Evolutionary conservation across 2,329 filamentous ascomycete species (phyloP).

Genomic region (Hymenoscyphus fructigenus): DNA sequence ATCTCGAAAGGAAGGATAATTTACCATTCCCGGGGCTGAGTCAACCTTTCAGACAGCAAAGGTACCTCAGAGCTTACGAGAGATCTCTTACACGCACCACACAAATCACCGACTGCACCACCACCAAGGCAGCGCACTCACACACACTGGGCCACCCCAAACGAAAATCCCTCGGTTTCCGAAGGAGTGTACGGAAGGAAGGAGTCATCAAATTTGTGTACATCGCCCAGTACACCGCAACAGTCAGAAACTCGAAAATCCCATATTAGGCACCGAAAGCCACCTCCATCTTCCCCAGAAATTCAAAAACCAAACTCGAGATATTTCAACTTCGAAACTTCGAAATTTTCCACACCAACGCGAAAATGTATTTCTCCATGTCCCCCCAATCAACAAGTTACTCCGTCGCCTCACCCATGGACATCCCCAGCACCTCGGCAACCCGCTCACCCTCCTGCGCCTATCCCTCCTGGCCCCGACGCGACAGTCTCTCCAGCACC

Average conservation of each 20-base stretch:
- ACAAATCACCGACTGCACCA: neutral
- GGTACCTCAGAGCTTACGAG: neutral
- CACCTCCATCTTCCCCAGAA: too few relatives aligned
- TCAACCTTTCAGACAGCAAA: neutral
- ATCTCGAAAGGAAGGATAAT: neutral
- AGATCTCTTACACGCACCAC: neutral
- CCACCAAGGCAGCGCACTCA: neutral
- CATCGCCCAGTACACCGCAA: too few relatives aligned
- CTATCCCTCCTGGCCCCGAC: conserved; percentile 59
- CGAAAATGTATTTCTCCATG: conserved; percentile 32
- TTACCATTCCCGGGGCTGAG: neutral
- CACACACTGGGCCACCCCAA: neutral
- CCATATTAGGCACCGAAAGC: too few relatives aligned
- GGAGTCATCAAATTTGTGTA: too few relatives aligned
- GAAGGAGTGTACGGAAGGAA: too few relatives aligned
- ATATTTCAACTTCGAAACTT: too few relatives aligned
- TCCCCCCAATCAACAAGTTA: conserved; percentile 31
- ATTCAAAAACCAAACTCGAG: too few relatives aligned
- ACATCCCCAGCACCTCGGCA: conserved; percentile 29
- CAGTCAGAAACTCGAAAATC: neutral
- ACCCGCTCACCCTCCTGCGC: conserved; percentile 44
- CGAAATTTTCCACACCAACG: too few relatives aligned
- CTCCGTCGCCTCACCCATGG: conserved; percentile 29
- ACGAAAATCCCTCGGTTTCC: neutral
- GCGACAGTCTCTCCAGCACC: conserved; percentile 46